These are phyloP conservation scores for Corylus heterophylla DNA, from an alignment of 306 rosid species.

Conservation along the genomic window DNA sequence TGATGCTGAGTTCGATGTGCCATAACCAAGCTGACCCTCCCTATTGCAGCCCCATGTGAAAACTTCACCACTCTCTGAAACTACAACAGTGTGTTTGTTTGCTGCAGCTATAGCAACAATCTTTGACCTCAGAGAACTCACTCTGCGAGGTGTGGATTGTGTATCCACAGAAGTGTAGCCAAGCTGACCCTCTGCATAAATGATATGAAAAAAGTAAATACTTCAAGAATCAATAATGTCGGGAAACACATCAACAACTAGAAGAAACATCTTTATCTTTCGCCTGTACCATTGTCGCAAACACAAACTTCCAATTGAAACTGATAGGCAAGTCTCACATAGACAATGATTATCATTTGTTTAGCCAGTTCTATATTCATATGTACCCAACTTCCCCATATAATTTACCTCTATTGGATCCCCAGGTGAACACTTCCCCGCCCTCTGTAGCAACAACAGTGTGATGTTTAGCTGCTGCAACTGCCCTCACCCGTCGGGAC, in stretches of 20 bases:
- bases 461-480: conserved; percentile 99
- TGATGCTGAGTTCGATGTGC: conserved; percentile 96
- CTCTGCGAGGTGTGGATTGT: conserved; percentile 93
- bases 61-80: conserved; percentile 84
- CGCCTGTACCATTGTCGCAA: conserved; percentile 11
- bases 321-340: not conserved
- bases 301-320: conserved; percentile 2
- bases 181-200: conserved; percentile 91
- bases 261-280: conserved; percentile 12
- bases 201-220: conserved; percentile 16
- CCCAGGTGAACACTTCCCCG: conserved; percentile 98
- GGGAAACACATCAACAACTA: conserved; percentile 6
- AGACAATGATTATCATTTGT: not conserved
- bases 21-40: conserved; percentile 99
- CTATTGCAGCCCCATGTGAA: conserved; percentile 96
- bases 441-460: conserved; percentile 85
- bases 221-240: conserved; percentile 18
- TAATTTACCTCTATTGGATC: conserved; percentile 95
- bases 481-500: conserved; percentile 72
- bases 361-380: not conserved
- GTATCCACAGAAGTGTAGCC: conserved; percentile 96
- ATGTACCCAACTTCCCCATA: not conserved
- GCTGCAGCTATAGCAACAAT: conserved; percentile 89
- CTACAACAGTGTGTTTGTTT: conserved; percentile 95
- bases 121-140: conserved; percentile 75